Base-by-base conservation (phyloP, 2,329 filamentous ascomycete species). In the Ophiosphaerella narmari region DNA sequence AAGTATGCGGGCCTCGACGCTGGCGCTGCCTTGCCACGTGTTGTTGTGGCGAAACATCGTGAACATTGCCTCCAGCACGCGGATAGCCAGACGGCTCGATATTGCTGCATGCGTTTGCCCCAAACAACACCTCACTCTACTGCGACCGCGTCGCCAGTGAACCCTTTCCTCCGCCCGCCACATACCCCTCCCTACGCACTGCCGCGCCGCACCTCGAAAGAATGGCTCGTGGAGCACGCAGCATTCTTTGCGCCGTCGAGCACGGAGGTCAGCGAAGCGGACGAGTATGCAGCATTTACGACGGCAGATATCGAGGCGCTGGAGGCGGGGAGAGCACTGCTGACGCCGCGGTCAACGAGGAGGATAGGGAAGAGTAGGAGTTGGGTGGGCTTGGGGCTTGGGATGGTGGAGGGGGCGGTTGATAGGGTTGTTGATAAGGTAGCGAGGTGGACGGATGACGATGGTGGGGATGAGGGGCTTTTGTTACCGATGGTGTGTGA, bases 401-500 rank as follows among this genome's bases (percentile, higher is more conserved):
- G 49, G 1, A 52, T 43, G 9, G 46, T 72, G 3, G 66, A 68
- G 48, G 59, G 48, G 0, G 59, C 49, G 18, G 62, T 72, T 16
- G 54, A 50, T 34, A 41, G 48, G 34, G 39, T 57, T 31, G 58
- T 57, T 32, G 60, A 47, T 31, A 53, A 33, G 43, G 43, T 70
- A 40, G 56, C 50, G 38, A 50, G 50, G 59, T 72, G 55, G 60
- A 62, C 57, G 38, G 61, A 60, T 41, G 65, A 64, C 36, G 57
- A 55, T 18, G 43, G 38, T 7, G 43, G 43, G 6, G 37, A 48
- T 21, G 46, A 47, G 18, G 47, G 42, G 26, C 34, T 35, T 21
- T 42, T 53, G 26, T 33, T 55, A 35, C 53, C 53, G 11, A 23
- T 50, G 33, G 45, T 33, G 11, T 24, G 40, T 36, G 13, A 16